phyloP scores from a whole-genome alignment of 192 early-diverging fungal genomes.

The Allomyces arbusculus region DNA sequence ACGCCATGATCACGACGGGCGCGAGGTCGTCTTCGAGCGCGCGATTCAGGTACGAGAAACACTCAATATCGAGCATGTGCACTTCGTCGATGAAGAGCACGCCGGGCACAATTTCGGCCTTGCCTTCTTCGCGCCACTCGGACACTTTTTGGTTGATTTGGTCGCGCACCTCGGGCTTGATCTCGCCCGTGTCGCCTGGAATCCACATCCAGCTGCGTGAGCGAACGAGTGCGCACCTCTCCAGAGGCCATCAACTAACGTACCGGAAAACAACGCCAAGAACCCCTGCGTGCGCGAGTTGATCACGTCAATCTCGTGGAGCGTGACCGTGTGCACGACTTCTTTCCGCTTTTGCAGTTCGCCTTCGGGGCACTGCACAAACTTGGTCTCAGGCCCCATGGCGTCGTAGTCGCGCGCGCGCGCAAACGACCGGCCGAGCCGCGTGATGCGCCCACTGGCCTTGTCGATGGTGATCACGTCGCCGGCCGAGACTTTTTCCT shows the following conservation, averaged over 20 bases:
- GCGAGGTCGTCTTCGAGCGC: slow-evolving; percentile 92
- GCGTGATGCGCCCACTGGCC: slow-evolving; percentile 84
- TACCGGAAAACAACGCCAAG: slow-evolving; percentile 84
- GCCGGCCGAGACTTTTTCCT: slow-evolving; percentile 93
- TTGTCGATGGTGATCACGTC: slow-evolving; percentile 99
- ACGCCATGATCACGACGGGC: slow-evolving; percentile 97
- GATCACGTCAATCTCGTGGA: slow-evolving; percentile 98
- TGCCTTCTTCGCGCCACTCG: slow-evolving; percentile 97
- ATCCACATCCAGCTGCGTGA: too few relatives aligned
- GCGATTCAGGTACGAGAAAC: slow-evolving; percentile 94
- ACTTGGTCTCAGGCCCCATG: slow-evolving; percentile 89
- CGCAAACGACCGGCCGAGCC: slow-evolving; percentile 87
- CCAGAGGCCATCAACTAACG: background rate
- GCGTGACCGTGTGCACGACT: slow-evolving; percentile 90
- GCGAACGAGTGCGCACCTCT: background rate
- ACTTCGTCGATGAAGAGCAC: slow-evolving; percentile 99
- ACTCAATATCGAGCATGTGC: slow-evolving; percentile 99
- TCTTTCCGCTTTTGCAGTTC: slow-evolving; percentile 95
- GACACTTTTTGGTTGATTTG: slow-evolving; percentile 93
- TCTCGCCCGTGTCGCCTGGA: slow-evolving; percentile 79
- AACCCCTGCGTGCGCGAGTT: slow-evolving; percentile 95
- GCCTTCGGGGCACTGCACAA: slow-evolving; percentile 97
- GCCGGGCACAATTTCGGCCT: slow-evolving; percentile 93
- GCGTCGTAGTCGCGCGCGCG: slow-evolving; percentile 95
- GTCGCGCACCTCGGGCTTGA: slow-evolving; percentile 88